phyloP scores from a whole-genome alignment of 306 rosid species.

The Abrus precatorius region DNA sequence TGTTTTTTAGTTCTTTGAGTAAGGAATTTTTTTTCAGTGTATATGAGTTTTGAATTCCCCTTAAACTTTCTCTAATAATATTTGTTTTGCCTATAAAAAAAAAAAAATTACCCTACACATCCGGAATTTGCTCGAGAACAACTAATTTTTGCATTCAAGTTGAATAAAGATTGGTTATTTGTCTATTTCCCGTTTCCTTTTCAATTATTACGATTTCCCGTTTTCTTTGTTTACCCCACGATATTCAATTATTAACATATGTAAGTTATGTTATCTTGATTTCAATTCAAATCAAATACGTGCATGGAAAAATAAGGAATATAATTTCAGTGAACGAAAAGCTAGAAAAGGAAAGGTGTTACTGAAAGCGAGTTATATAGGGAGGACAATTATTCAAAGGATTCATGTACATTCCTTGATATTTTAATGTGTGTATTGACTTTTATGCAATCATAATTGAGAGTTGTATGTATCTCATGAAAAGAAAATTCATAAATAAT shows the following conservation, averaged over 20 bases:
- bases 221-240: background rate
- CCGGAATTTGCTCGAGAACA: background rate
- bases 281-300: background rate
- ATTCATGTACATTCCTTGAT: background rate
- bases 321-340: background rate
- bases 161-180: background rate
- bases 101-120: background rate
- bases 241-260: background rate
- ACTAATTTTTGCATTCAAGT: slow-evolving; percentile 19
- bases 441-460: background rate
- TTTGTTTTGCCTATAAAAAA: too few species aligned
- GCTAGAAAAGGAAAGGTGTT: background rate
- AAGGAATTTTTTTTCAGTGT: too few species aligned
- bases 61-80: too few species aligned
- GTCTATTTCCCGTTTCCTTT: background rate
- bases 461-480: background rate
- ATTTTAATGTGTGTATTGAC: slow-evolving; percentile 12
- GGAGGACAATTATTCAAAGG: slow-evolving; percentile 8
- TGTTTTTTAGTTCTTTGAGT: too few species aligned
- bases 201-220: background rate
- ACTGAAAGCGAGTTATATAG: background rate
- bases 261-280: background rate
- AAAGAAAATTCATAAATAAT: background rate
- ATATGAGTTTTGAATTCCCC: too few species aligned
- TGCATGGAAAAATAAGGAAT: background rate